These are phyloP conservation scores for Penicillium sp. DNA, from an alignment of 2,329 filamentous ascomycete genomes.

Conservation along the genomic window DNA sequence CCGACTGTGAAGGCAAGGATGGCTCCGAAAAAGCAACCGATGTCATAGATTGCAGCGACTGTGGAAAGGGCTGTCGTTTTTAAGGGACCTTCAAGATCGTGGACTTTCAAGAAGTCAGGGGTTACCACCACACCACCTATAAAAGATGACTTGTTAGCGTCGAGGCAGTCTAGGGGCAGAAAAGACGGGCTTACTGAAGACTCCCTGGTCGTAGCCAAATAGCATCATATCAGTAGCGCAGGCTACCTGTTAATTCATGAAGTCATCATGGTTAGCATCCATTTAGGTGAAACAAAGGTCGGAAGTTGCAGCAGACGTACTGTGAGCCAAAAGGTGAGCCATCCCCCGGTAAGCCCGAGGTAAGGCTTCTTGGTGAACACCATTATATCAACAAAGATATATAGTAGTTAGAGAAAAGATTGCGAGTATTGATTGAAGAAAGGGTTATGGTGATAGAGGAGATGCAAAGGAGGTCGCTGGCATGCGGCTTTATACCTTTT, in stretches of 20 bases:
- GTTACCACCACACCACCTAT: slow-evolving; percentile 58
- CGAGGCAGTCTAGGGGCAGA: not conserved
- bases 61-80: slow-evolving; percentile 23
- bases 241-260: slow-evolving; percentile 37
- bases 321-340: slow-evolving; percentile 62
- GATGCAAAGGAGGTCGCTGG: not conserved
- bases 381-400: not conserved
- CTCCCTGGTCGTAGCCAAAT: slow-evolving; percentile 54
- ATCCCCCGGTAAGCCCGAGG: slow-evolving; percentile 59
- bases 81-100: slow-evolving; percentile 44
- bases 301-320: slow-evolving; percentile 27
- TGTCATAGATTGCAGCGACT: slow-evolving; percentile 59
- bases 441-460: too few relatives aligned
- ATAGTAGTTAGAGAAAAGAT: too few relatives aligned
- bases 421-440: too few relatives aligned
- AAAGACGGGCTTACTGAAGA: slow-evolving; percentile 45
- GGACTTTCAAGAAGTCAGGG: slow-evolving; percentile 53
- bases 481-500: not conserved
- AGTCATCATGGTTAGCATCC: not conserved
- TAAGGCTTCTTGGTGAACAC: slow-evolving; percentile 46
- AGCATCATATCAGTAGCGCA: slow-evolving; percentile 48
- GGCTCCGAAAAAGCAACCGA: slow-evolving; percentile 63
- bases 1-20: slow-evolving; percentile 50
- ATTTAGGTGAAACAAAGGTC: not conserved
- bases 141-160: not conserved